Base-by-base conservation (phyloP, 768 basidiomycete genomes). In the Russula emetica region DNA sequence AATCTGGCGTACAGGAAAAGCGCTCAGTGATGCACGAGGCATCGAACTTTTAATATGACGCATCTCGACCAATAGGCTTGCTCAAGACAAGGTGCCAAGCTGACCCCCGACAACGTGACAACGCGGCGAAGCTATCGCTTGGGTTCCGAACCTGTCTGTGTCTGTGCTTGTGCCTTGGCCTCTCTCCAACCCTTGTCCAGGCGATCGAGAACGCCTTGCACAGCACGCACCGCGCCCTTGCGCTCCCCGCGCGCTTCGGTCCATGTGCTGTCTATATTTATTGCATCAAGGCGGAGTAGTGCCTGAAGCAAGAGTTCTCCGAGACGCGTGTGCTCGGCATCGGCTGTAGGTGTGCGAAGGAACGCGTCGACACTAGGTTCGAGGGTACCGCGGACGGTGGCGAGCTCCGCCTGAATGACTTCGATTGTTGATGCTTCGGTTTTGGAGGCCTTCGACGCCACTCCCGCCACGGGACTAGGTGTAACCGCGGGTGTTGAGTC, bases 251-350 rank as follows among this genome's bases (percentile, higher is more conserved):
- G 81, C 16, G 94, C 94, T 5, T 85, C 80, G 10, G 82, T 80
- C 90, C 93, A 97, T 55, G 84, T 82, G 42, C 78, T 78, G 51
- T 92, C 88, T 22, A 92, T 80, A 45, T 78, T 76, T 70, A 97
- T 80, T 55, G 88, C 90, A 70, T 98, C 96, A 38, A 98, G 78
- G 55, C 90, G 84, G 22, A 98, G 81, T 30, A 98, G 78, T n/a
- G 85, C 81, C 72, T 97, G 94, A 28, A 97, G 80, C 28, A 98
- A 80, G 61, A 92, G 75, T 75, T 98, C 96, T 28, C 83, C 85
- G 57, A 98, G 76, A 20, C 90, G 76, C 14, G 76, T 75, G 66
- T 85, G 83, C 60, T 82, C 80, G 14, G 72, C 59, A 5, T 69
- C 69, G 30, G 64, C 55, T 45, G 53, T 61, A 50, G 51, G 72